Percentiles rank a stretch among this genome's conserved stretches.
Evolutionary conservation across 2,329 filamentous ascomycete species (phyloP).

Genomic region (Aspergillus caelatus): DNA sequence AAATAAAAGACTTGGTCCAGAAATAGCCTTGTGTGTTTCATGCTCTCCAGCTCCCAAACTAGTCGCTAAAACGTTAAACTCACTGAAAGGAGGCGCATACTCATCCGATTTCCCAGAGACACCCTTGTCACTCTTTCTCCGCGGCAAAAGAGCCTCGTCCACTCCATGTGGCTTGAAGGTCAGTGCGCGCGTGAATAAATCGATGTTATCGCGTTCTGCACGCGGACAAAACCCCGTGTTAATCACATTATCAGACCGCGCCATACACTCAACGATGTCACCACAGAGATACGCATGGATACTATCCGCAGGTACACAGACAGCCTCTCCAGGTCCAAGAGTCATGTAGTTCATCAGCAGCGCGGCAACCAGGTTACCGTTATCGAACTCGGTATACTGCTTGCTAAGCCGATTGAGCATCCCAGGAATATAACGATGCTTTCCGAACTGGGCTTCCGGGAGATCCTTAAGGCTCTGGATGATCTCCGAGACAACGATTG

Average conservation of each 20-base stretch:
- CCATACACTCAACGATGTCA: constrained; percentile 80
- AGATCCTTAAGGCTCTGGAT: constrained; percentile 56
- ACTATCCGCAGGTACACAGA: constrained; percentile 73
- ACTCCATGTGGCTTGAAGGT: constrained; percentile 65
- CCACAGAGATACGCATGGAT: constrained; percentile 74
- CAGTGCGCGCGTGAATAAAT: constrained; percentile 64
- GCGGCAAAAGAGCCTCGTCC: constrained; percentile 59
- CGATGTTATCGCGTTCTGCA: constrained; percentile 64
- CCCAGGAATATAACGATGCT: constrained; percentile 62
- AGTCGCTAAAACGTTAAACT: constrained; percentile 70
- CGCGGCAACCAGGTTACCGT: constrained; percentile 69
- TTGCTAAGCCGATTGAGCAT: constrained; percentile 65
- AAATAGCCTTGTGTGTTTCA: constrained; percentile 59
- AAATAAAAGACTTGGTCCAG: constrained; percentile 66
- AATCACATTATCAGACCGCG: constrained; percentile 72
- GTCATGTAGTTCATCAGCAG: constrained; percentile 75
- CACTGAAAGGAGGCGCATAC: constrained; percentile 69
- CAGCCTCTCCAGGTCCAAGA: constrained; percentile 65
- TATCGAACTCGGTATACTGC: constrained; percentile 67
- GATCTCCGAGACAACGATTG: constrained; percentile 56
- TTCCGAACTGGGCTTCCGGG: constrained; percentile 52
- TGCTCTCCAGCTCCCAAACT: constrained; percentile 59
- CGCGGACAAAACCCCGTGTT: constrained; percentile 74
- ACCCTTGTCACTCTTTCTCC: constrained; percentile 54
- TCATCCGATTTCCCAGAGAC: constrained; percentile 63